phyloP scores from a whole-genome alignment of 129 eudicot genomes.

The Daucus carota region DH1_v3.0 NC_030382.2:32691501-32692000 shows the following conservation, averaged over 20 bases:
- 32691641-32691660: constrained; percentile 2
- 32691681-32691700: neutral
- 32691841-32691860: constrained; percentile 2
- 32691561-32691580: constrained; percentile 6
- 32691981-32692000: neutral
- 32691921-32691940: neutral
- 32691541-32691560: constrained; percentile 9
- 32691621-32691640: neutral
- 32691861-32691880: neutral
- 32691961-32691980: neutral
- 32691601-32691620: constrained; percentile 2
- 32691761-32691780: neutral
- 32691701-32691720: neutral
- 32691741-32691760: neutral
- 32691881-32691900: neutral
- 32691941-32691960: neutral
- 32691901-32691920: neutral
- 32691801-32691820: neutral
- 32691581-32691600: constrained; percentile 7
- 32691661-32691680: constrained; percentile 4
- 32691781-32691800: neutral
- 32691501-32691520: neutral
- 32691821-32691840: neutral
- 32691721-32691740: neutral
- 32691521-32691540: constrained; percentile 12